phyloP scores from a whole-genome alignment of 768 basidiomycete genomes.

The Cystobasidium tubakii region DNA sequence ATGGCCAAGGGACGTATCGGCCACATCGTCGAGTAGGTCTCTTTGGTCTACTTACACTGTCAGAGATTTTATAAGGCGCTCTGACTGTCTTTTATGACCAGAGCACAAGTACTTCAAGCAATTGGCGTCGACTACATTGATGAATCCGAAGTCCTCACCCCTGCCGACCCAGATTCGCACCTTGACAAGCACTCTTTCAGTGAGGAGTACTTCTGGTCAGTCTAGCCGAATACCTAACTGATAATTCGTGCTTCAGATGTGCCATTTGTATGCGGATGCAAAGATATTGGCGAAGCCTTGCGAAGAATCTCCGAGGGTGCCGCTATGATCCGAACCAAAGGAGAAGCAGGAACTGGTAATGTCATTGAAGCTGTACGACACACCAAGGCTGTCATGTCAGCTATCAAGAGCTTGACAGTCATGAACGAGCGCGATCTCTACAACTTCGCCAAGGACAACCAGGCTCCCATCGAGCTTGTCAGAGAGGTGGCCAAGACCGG shows the following conservation, averaged over 20 bases:
- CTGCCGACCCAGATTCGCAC: constrained; percentile 68
- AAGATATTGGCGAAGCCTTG: constrained; percentile 90
- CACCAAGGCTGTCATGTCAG: constrained; percentile 70
- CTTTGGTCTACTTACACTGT: background rate
- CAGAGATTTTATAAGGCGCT: too few species aligned
- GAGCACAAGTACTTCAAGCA: constrained; percentile 74
- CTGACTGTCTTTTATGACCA: constrained; percentile 1
- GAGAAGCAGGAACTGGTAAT: constrained; percentile 59
- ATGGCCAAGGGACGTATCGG: constrained; percentile 80
- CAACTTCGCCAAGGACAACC: constrained; percentile 78
- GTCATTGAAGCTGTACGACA: constrained; percentile 74
- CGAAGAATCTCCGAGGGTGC: constrained; percentile 95
- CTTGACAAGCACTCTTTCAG: constrained; percentile 62
- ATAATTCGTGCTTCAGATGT: constrained; percentile 57
- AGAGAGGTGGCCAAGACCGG: constrained; percentile 93
- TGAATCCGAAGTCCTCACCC: constrained; percentile 88
- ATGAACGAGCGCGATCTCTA: constrained; percentile 96
- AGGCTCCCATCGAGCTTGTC: constrained; percentile 87
- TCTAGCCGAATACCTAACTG: too few species aligned
- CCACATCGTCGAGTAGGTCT: constrained; percentile 72
- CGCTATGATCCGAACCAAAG: constrained; percentile 97
- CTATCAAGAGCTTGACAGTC: constrained; percentile 74
- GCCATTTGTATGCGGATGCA: constrained; percentile 79
- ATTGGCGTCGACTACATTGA: constrained; percentile 96
- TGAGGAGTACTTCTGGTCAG: background rate